Percentiles rank a stretch among this genome's conserved stretches.
Evolutionary conservation across 176 grass and related monocot genomes (phyloP).

Genomic region (Miscanthus lutarioriparius): DNA sequence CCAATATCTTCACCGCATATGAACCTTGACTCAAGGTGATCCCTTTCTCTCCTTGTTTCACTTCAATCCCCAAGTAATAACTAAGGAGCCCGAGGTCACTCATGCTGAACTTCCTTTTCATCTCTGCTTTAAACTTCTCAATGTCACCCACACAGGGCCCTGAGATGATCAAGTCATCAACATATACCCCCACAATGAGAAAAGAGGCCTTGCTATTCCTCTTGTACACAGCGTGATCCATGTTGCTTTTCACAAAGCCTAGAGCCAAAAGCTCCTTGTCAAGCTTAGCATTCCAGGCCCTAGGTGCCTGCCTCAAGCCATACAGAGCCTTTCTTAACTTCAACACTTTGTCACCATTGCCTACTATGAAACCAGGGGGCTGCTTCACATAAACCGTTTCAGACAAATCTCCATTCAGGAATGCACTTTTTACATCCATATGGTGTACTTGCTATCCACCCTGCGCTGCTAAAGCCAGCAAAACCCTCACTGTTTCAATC

Average conservation of each 20-base stretch:
- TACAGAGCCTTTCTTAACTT: not conserved
- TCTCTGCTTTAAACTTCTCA: rapidly evolving
- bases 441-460: no score
- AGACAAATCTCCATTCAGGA: no score
- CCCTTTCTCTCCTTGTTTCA: rapidly evolving
- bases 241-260: not conserved
- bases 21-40: not conserved
- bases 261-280: rapidly evolving
- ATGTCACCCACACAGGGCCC: rapidly evolving
- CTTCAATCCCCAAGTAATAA: not conserved
- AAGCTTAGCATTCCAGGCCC: not conserved
- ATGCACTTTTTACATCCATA: no score
- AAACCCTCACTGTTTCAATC: no score
- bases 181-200: not conserved
- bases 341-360: not conserved
- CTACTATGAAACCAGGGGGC: not conserved
- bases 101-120: not conserved
- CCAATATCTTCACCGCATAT: not conserved
- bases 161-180: not conserved
- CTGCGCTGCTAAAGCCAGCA: no score
- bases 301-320: not conserved
- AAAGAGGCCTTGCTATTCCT: rapidly evolving
- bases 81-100: not conserved
- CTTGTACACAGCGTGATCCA: not conserved
- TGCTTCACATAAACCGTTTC: no score